Evolutionary conservation across 768 basidiomycete species (phyloP).

Genomic region (Pisolithus tinctorius): DNA sequence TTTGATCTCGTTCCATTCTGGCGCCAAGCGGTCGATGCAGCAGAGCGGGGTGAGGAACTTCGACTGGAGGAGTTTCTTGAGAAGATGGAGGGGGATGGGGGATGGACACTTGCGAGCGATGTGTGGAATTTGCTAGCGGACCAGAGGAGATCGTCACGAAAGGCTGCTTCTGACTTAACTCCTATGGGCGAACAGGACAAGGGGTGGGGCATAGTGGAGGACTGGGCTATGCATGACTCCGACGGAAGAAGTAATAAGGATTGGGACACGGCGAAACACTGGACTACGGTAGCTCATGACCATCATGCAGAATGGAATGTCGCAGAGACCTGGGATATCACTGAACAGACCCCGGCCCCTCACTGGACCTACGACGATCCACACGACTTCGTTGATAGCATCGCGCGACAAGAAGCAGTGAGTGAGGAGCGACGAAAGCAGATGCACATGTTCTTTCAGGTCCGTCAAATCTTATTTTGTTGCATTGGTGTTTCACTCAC

Average conservation of each 20-base stretch:
- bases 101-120: constrained; percentile 23
- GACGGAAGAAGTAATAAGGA: not conserved
- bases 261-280: not conserved
- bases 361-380: constrained; percentile 8
- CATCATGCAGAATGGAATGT: too few relatives aligned
- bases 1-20: constrained; percentile 49
- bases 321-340: not conserved
- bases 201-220: constrained; percentile 14
- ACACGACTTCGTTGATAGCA: constrained; percentile 39
- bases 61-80: constrained; percentile 42
- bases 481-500: not conserved
- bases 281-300: not conserved
- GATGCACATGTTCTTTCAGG: constrained; percentile 50
- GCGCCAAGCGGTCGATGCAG: constrained; percentile 42
- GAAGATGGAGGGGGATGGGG: constrained; percentile 29
- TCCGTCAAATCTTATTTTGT: constrained; percentile 15
- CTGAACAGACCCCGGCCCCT: not conserved
- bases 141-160: constrained; percentile 9
- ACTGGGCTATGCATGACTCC: constrained; percentile 9
- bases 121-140: constrained; percentile 25
- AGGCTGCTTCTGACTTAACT: constrained; percentile 15
- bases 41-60: constrained; percentile 37
- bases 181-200: constrained; percentile 7
- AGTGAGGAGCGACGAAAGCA: constrained; percentile 32
- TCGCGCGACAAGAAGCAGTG: constrained; percentile 35